Evolutionary conservation across 768 basidiomycete species (phyloP).

Genomic region (Boletus tomentosulus): DNA sequence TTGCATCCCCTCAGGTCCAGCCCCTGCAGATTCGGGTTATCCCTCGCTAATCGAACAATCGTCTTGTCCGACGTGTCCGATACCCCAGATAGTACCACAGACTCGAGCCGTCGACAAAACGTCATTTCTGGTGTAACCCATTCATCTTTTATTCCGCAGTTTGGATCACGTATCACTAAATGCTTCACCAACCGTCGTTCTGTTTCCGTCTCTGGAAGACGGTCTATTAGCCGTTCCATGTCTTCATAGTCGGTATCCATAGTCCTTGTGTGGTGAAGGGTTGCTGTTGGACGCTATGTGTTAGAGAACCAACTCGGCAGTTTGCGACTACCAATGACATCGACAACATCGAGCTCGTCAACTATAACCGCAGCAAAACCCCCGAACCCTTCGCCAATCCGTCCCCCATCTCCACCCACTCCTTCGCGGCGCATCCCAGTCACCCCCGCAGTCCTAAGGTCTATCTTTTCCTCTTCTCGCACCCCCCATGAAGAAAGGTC

Average conservation of each 20-base stretch:
- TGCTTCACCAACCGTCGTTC: conserved; percentile 60
- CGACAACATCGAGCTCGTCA: conserved; percentile 50
- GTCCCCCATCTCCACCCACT: conserved; percentile 42
- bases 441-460: conserved; percentile 74
- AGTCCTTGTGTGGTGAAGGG: background rate
- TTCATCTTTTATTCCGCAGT: conserved; percentile 49
- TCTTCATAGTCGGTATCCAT: conserved; percentile 39
- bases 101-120: conserved; percentile 61
- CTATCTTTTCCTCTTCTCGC: conserved; percentile 84
- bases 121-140: conserved; percentile 54
- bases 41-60: conserved; percentile 56
- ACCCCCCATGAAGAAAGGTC: conserved; percentile 78
- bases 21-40: conserved; percentile 64
- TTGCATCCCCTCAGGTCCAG: conserved; percentile 75
- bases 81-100: conserved; percentile 65
- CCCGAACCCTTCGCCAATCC: conserved; percentile 27
- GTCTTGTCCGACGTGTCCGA: conserved; percentile 66
- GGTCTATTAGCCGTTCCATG: conserved; percentile 56
- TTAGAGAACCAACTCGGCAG: conserved; percentile 11
- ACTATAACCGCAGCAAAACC: conserved; percentile 40
- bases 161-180: conserved; percentile 46
- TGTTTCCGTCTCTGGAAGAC: conserved; percentile 53
- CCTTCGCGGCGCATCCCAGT: conserved; percentile 70
- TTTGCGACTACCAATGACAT: conserved; percentile 24
- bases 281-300: background rate